Conservation (phyloP, 768 basidiomycete species). For the Dictyophora rubrovolvata region DNA sequence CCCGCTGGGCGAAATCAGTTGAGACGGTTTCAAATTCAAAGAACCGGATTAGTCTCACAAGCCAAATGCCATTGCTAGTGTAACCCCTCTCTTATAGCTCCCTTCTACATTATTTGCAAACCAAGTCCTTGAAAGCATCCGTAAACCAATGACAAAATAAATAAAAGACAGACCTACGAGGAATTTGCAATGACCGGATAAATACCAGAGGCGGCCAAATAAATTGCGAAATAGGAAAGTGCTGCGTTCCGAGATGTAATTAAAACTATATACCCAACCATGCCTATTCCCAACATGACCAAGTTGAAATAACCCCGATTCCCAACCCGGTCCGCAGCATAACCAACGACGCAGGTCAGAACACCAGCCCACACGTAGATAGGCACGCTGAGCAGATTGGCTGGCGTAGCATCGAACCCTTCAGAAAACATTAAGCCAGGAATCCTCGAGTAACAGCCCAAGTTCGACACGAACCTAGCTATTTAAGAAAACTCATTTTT, state of each 20-base stretch:
- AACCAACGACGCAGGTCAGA: slow-evolving; percentile 51
- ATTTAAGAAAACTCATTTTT: not conserved
- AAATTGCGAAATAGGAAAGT: slow-evolving; percentile 65
- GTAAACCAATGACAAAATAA: slow-evolving; percentile 11
- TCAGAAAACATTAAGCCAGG: no score
- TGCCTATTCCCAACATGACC: slow-evolving; percentile 19
- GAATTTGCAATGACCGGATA: slow-evolving; percentile 36
- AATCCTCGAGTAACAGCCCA: no score
- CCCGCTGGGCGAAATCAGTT: slow-evolving; percentile 25
- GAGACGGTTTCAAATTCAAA: slow-evolving; percentile 8
- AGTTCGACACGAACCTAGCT: not conserved
- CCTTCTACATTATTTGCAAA: slow-evolving; percentile 65
- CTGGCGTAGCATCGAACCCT: slow-evolving; percentile 54
- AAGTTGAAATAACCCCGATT: slow-evolving; percentile 45
- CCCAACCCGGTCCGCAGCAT: slow-evolving; percentile 51
- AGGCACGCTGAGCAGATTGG: slow-evolving; percentile 68
- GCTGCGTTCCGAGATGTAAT: slow-evolving; percentile 48
- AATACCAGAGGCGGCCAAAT: slow-evolving; percentile 51
- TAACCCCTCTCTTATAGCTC: slow-evolving; percentile 61
- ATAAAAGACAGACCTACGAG: slow-evolving; percentile 28
- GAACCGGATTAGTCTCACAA: slow-evolving; percentile 22
- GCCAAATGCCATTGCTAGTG: slow-evolving; percentile 62
- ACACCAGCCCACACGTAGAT: slow-evolving; percentile 68
- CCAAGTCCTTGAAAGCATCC: slow-evolving; percentile 44
- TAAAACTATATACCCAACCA: slow-evolving; percentile 58